phyloP scores from a whole-genome alignment of 352 stramenopile species.

The Globisporangium acanthophoron region DNA sequence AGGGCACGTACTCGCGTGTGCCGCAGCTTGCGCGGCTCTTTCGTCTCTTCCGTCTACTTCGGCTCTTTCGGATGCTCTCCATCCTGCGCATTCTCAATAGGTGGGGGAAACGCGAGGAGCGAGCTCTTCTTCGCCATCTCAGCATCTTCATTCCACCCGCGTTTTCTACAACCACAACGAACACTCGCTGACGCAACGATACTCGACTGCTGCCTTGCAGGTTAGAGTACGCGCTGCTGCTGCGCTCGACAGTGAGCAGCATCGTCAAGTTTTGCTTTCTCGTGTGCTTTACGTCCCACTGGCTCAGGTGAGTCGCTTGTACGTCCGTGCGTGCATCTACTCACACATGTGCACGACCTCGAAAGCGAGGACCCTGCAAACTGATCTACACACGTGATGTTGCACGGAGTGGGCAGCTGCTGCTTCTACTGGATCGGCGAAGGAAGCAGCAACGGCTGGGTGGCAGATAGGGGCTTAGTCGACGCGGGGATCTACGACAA shows the following conservation, averaged over 20 bases:
- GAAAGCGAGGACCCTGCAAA: not conserved
- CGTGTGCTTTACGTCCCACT: conserved; percentile 66
- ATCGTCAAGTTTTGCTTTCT: conserved; percentile 67
- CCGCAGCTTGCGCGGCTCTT: conserved; percentile 58
- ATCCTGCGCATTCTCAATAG: conserved; percentile 61
- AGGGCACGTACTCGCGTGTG: conserved; percentile 51
- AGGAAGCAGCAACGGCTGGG: conserved; percentile 32
- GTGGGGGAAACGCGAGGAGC: not conserved
- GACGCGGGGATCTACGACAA: conserved; percentile 16
- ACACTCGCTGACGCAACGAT: not conserved
- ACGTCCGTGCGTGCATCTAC: not conserved
- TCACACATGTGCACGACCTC: not conserved
- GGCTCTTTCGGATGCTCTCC: conserved; percentile 61
- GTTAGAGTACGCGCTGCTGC: conserved; percentile 45
- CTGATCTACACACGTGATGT: not conserved
- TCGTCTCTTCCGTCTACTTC: conserved; percentile 51
- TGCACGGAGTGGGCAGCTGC: conserved; percentile 22
- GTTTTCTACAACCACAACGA: too few species aligned
- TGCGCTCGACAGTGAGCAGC: conserved; percentile 61
- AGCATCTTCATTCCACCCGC: not conserved
- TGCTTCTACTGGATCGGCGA: conserved; percentile 49
- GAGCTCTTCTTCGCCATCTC: not conserved
- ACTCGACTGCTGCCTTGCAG: not conserved
- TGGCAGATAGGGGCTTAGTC: conserved; percentile 30
- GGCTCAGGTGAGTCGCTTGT: conserved; percentile 27